Conservation (phyloP, 2,329 filamentous ascomycete genomes). For the Botryotinia convoluta region DNA sequence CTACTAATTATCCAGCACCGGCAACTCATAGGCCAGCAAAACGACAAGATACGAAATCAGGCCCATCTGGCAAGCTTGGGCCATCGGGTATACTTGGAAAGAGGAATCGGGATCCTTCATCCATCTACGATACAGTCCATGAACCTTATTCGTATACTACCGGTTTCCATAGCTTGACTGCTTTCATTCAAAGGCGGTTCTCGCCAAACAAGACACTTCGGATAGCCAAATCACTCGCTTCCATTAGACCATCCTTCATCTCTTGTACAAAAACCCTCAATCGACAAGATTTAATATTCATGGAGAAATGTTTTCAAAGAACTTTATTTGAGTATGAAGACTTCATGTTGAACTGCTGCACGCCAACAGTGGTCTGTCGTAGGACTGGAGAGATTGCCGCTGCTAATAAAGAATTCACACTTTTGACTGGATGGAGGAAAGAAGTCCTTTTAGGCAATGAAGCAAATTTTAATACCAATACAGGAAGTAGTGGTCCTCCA, state of each 20-base stretch:
- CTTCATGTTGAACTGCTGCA: conserved; percentile 82
- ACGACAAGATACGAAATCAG: conserved; percentile 32
- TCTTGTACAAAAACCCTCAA: conserved; percentile 87
- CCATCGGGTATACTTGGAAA: conserved; percentile 43
- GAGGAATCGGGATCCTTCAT: conserved; percentile 69
- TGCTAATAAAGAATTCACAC: conserved; percentile 95
- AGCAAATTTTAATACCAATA: conserved; percentile 82
- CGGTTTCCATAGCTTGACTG: conserved; percentile 85
- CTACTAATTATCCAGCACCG: conserved; percentile 32
- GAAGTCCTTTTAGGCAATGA: conserved; percentile 85
- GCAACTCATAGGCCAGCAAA: conserved; percentile 32
- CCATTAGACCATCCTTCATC: conserved; percentile 90
- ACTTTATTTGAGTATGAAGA: conserved; percentile 92
- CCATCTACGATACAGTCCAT: conserved; percentile 84
- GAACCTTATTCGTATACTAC: conserved; percentile 89
- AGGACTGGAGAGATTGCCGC: conserved; percentile 93
- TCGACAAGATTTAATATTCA: conserved; percentile 86
- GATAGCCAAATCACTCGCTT: conserved; percentile 83
- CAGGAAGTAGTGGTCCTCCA: conserved; percentile 37
- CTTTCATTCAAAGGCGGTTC: conserved; percentile 75
- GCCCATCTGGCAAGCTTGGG: conserved; percentile 32
- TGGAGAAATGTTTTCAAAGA: conserved; percentile 95
- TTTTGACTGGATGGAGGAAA: conserved; percentile 90
- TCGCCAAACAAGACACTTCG: conserved; percentile 72
- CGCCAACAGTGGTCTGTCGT: conserved; percentile 86